Evolutionary conservation across 371 early-diverging fungal genomes (phyloP).

Genomic region (Mucor mucedo): DNA sequence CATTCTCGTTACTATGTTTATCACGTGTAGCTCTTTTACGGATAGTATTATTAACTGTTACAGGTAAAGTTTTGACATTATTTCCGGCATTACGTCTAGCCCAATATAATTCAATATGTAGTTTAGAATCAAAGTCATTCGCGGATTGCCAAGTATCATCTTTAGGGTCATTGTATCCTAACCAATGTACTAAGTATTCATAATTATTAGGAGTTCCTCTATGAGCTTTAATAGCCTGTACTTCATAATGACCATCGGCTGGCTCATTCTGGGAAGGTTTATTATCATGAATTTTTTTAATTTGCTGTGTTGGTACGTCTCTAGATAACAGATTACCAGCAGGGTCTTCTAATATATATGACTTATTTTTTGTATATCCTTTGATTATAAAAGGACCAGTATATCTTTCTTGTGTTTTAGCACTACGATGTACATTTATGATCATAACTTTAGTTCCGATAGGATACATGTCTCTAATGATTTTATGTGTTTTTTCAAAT

Average conservation of each 20-base stretch:
- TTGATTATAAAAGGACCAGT: slow-evolving; percentile 1
- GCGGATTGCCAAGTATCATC: slow-evolving; percentile 5
- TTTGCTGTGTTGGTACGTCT: slow-evolving; percentile 5
- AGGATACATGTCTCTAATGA: slow-evolving; percentile 5
- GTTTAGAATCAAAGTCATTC: background rate
- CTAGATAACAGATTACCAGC: background rate
- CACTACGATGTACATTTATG: background rate
- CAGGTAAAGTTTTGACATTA: background rate
- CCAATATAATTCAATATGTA: slow-evolving; percentile 8
- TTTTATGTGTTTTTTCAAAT: slow-evolving; percentile 7
- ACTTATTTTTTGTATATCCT: background rate
- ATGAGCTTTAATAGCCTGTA: slow-evolving; percentile 11
- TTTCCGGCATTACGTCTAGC: no score
- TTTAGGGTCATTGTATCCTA: background rate
- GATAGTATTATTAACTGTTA: background rate
- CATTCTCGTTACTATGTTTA: background rate
- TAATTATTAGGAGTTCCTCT: slow-evolving; percentile 11
- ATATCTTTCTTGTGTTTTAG: slow-evolving; percentile 1
- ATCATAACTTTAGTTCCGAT: slow-evolving; percentile 16
- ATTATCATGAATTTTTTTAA: background rate
- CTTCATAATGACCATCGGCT: background rate
- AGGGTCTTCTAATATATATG: background rate
- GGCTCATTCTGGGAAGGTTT: background rate
- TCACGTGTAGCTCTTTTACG: slow-evolving; percentile 1
- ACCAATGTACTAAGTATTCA: slow-evolving; percentile 8